Evolutionary conservation across 768 basidiomycete genomes (phyloP).

Genomic region (Termitomyces sp.): DNA sequence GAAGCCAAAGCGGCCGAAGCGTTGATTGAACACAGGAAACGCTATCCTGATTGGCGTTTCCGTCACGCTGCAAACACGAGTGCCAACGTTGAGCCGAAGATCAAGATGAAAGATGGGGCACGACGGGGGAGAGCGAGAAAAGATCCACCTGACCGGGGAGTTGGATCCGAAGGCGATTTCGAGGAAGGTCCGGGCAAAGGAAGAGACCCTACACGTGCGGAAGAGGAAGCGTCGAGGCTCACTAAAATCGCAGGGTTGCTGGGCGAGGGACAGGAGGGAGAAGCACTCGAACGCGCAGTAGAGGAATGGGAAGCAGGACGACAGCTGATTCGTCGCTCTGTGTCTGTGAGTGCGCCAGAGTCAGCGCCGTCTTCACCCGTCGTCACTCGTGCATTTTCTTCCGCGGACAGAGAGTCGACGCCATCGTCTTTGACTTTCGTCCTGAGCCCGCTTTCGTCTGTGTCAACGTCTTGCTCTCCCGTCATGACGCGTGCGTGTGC

Average conservation of each 20-base stretch:
- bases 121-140: conserved; percentile 11
- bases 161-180: conserved; percentile 16
- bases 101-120: conserved; percentile 19
- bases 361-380: background rate
- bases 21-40: conserved; percentile 64
- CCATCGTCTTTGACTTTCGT: background rate
- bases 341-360: background rate
- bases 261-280: conserved; percentile 60
- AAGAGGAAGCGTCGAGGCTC: conserved; percentile 44
- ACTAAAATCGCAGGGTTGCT: conserved; percentile 65
- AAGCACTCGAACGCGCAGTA: conserved; percentile 55
- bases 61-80: conserved; percentile 48
- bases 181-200: conserved; percentile 10
- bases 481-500: background rate
- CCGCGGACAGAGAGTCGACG: no score
- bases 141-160: conserved; percentile 19
- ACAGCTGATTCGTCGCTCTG: background rate
- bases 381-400: background rate
- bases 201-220: conserved; percentile 22
- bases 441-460: background rate
- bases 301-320: conserved; percentile 49
- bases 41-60: conserved; percentile 82
- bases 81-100: conserved; percentile 27
- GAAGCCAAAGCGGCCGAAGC: conserved; percentile 67
- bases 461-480: background rate